Conservation (phyloP, 306 rosid species). For the Carpinus fangiana region DNA sequence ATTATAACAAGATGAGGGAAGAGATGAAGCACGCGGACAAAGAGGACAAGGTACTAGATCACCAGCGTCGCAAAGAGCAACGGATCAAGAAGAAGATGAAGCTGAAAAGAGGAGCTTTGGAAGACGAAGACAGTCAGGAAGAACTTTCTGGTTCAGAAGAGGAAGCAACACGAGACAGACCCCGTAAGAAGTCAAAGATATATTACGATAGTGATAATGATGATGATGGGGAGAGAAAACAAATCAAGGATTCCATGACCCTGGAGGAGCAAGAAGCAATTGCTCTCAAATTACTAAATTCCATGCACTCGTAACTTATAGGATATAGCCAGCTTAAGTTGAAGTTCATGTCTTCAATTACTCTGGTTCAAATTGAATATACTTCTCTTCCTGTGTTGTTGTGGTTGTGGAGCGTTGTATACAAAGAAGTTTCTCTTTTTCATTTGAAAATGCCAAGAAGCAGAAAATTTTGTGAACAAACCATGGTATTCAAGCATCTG, state of each 20-base stretch:
- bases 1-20: constrained; percentile 70
- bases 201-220: constrained; percentile 60
- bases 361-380: background rate
- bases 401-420: background rate
- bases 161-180: constrained; percentile 40
- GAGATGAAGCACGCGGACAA: constrained; percentile 72
- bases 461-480: background rate
- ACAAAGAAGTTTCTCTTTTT: background rate
- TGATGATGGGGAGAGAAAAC: constrained; percentile 46
- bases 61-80: constrained; percentile 66
- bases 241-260: constrained; percentile 35
- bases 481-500: background rate
- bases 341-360: no score
- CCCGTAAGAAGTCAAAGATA: constrained; percentile 52
- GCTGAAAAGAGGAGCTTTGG: constrained; percentile 49
- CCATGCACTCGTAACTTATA: constrained; percentile 54
- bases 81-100: constrained; percentile 69
- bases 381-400: background rate
- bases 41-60: constrained; percentile 71
- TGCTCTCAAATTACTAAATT: constrained; percentile 70
- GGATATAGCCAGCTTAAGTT: background rate
- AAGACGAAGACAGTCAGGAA: constrained; percentile 36
- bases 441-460: background rate
- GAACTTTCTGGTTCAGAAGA: constrained; percentile 55
- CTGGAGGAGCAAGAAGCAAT: constrained; percentile 74